These are phyloP conservation scores for Tylopilus rubrobrunneus DNA, from an alignment of 768 basidiomycete genomes.

Conservation along the genomic window DNA sequence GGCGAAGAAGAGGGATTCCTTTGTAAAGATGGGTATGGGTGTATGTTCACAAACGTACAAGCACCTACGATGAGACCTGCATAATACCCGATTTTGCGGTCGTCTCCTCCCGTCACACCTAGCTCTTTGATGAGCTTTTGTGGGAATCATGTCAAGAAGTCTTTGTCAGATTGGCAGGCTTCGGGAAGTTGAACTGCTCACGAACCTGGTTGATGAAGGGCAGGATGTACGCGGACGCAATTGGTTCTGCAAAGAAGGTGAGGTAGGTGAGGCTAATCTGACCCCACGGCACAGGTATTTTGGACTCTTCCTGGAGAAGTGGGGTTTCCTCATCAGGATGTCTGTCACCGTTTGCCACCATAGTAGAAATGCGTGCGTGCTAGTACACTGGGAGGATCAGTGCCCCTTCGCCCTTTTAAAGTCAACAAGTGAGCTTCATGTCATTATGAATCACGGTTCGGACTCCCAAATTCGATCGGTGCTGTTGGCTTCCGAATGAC, in stretches of 20 bases:
- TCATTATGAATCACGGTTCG: no score
- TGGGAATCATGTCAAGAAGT: no score
- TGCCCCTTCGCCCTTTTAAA: no score
- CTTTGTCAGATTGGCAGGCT: no score
- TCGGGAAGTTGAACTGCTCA: background rate
- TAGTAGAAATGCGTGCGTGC: no score
- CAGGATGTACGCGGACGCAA: slow-evolving; percentile 55
- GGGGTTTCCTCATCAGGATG: slow-evolving; percentile 35
- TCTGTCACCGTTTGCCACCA: slow-evolving; percentile 25
- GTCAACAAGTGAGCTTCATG: no score
- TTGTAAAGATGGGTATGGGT: background rate
- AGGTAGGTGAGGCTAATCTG: slow-evolving; percentile 48
- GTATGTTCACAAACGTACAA: background rate
- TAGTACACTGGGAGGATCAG: no score
- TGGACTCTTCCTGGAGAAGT: slow-evolving; percentile 35
- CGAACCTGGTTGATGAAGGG: slow-evolving; percentile 60
- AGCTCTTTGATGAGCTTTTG: slow-evolving; percentile 46
- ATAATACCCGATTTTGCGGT: slow-evolving; percentile 64
- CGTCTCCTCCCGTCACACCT: slow-evolving; percentile 24
- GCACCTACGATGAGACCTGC: slow-evolving; percentile 26
- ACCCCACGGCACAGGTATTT: slow-evolving; percentile 48
- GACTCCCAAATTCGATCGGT: no score
- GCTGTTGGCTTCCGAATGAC: no score
- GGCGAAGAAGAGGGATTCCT: slow-evolving; percentile 63
- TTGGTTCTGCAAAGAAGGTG: slow-evolving; percentile 52